Conservation (phyloP, 2,329 filamentous ascomycete genomes). For the Sporothrix euskadiensis region DNA sequence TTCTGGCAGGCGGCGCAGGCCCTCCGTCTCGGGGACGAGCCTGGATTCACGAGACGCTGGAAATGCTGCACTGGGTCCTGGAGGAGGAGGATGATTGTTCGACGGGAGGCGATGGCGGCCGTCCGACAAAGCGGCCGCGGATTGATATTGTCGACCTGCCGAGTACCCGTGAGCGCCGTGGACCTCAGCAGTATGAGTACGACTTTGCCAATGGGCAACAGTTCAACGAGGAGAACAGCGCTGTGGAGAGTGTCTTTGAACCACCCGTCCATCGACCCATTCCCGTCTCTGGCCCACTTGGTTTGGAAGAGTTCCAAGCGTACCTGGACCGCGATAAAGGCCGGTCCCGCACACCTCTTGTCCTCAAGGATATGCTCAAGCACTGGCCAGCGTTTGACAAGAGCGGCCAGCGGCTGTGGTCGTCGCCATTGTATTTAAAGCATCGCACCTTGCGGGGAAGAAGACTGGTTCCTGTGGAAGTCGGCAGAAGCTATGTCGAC, state of each 20-base stretch:
- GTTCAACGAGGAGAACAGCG: slow-evolving; percentile 2
- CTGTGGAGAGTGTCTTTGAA: slow-evolving; percentile 37
- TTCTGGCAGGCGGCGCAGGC: slow-evolving; percentile 68
- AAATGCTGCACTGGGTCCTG: slow-evolving; percentile 43
- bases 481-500: slow-evolving; percentile 86
- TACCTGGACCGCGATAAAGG: slow-evolving; percentile 52
- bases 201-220: slow-evolving; percentile 19
- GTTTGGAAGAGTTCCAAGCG: slow-evolving; percentile 61
- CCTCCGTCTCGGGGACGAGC: slow-evolving; percentile 47
- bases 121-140: background rate
- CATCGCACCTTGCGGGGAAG: slow-evolving; percentile 72
- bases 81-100: background rate
- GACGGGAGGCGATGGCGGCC: background rate
- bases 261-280: slow-evolving; percentile 48
- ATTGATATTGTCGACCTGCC: background rate
- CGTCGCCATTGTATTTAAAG: slow-evolving; percentile 70
- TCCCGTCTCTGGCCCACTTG: slow-evolving; percentile 47
- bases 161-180: background rate
- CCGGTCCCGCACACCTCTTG: slow-evolving; percentile 58
- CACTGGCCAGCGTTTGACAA: slow-evolving; percentile 73
- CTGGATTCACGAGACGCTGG: slow-evolving; percentile 56
- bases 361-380: slow-evolving; percentile 66
- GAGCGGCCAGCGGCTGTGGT: slow-evolving; percentile 62
- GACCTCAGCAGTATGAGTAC: background rate
- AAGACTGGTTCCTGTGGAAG: slow-evolving; percentile 80